Evolutionary conservation across 2,329 filamentous ascomycete species (phyloP), one percentile per base, ranked within the genome.

Genomic region (Fusarium illudens): DNA sequence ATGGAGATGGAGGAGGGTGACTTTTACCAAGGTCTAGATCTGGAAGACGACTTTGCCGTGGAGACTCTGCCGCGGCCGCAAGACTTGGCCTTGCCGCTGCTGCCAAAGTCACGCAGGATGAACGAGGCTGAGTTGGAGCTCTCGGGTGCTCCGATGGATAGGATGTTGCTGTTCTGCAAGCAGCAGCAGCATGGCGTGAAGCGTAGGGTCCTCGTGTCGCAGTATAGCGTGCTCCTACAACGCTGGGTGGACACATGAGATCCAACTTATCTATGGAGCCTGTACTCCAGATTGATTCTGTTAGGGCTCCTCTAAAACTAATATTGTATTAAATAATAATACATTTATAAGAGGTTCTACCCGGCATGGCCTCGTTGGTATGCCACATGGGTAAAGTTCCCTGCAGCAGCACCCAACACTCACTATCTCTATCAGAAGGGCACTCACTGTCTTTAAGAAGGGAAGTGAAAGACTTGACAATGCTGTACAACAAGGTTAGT

Each of bases 1-100:
- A 74, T 83, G 61, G 70, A 76, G 44, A 66, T 82, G 12, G 81
- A 83, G 46, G 80, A 82, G 22, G 51, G 65, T 11, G 49, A 60
- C 10, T 73, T 73, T 29, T 72, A 73, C 10, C 6, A 42, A 4
- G 66, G 39, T 2, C 6, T 62, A 27, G 63, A 68, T 13, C 22
- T 59, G 3, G 56, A 20, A 0, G 65, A 71, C 37, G 49, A 63
- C 20, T 71, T 71, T 36, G n/a, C 22, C 7, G 37, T 69, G 1
- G 64, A 55, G 1, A 63, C 48, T n/a, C 17, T 54, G 3, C 60
- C 67, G 4, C 49, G 36, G 2, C 39, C 48, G 3, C 27, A 36
- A 4, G 65, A 72, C 34, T 56, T 69, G 10, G 20, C 42, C 2
- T n/a, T 69, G 5, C 70, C 65, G 4, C 15, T 58, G 6, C 32